These are phyloP conservation scores for Diversispora eburnea DNA, from an alignment of 192 early-diverging fungal species.

Conservation along the genomic window DNA sequence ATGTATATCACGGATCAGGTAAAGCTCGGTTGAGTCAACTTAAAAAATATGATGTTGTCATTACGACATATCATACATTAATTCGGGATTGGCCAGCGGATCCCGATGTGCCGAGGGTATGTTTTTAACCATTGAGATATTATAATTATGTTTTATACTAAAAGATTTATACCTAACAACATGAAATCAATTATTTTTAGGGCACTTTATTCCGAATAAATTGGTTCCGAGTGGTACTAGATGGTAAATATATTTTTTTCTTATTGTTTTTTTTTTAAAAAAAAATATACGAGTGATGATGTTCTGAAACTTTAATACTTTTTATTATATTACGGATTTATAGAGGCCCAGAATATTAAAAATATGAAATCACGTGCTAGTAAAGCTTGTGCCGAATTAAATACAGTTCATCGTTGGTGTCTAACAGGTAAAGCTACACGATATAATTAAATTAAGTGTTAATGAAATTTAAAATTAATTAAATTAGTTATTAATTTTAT, in stretches of 20 bases:
- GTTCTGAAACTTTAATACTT: background rate
- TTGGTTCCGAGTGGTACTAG: background rate
- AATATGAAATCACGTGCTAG: conserved; percentile 47
- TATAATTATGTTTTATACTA: no score
- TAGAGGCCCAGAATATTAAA: conserved; percentile 65
- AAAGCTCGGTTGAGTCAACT: conserved; percentile 29
- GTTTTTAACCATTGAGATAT: no score
- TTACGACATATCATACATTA: conserved; percentile 41
- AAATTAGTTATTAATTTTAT: background rate
- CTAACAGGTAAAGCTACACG: conserved; percentile 52
- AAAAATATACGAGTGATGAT: no score
- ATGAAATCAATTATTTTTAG: background rate
- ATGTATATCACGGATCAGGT: conserved; percentile 37
- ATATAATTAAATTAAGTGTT: background rate
- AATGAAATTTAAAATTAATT: background rate
- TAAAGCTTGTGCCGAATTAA: conserved; percentile 44
- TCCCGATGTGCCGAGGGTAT: background rate
- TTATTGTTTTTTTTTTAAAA: no score
- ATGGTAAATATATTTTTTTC: background rate
- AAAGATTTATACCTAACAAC: no score
- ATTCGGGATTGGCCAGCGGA: background rate
- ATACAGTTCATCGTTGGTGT: conserved; percentile 58
- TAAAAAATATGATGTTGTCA: conserved; percentile 39
- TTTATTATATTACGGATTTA: background rate
- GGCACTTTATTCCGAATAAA: background rate